These are phyloP conservation scores for Orbilia oligospora DNA, from an alignment of 2,329 filamentous ascomycete genomes.

Conservation along the genomic window DNA sequence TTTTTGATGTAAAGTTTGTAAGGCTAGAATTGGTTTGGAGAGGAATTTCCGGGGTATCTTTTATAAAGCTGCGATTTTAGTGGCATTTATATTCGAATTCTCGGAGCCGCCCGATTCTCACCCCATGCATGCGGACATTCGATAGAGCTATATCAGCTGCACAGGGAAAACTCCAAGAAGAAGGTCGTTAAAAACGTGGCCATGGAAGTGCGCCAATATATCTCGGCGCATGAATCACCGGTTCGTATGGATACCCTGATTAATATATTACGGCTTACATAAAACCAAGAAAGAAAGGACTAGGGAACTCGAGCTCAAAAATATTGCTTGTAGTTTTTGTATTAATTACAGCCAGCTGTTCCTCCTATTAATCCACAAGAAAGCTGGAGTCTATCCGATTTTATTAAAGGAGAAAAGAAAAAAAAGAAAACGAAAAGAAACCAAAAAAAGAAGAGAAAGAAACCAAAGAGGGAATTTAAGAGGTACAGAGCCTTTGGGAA, in stretches of 20 bases:
- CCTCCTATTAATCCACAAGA: not conserved
- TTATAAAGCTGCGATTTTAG: not conserved
- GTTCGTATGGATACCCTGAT: not conserved
- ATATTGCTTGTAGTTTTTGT: slow-evolving; percentile 6
- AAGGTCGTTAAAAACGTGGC: not conserved
- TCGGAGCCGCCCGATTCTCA: slow-evolving; percentile 50
- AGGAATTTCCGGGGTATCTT: slow-evolving; percentile 10
- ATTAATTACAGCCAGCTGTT: slow-evolving; percentile 30
- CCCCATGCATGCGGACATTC: not conserved
- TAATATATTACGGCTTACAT: too few species aligned
- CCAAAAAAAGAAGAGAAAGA: not conserved
- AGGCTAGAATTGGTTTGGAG: not conserved
- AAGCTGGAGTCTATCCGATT: slow-evolving; percentile 17
- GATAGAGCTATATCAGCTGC: not conserved
- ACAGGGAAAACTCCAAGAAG: not conserved
- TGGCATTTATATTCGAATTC: not conserved
- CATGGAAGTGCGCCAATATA: not conserved
- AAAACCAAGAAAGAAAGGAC: not conserved
- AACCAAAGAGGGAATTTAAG: not conserved
- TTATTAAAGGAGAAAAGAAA: not conserved
- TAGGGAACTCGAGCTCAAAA: not conserved
- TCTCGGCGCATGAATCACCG: too few species aligned
- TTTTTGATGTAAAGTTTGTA: not conserved
- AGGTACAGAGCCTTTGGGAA: not conserved
- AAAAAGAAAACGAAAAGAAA: not conserved